phyloP scores from a whole-genome alignment of 352 stramenopile genomes.

The Phytophthora gonapodyides region DNA sequence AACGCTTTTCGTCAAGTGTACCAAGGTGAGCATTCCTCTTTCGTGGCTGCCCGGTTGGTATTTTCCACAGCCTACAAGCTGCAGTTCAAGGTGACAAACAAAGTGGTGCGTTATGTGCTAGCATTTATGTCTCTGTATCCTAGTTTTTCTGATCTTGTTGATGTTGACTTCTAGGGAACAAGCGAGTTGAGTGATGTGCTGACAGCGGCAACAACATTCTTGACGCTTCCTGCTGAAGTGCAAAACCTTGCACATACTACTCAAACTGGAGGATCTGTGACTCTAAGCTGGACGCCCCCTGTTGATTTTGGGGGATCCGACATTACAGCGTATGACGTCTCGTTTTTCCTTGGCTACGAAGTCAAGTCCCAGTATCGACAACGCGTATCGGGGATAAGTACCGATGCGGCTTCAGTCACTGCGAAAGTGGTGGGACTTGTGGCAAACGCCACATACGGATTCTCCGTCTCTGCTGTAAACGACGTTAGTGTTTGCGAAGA shows the following conservation, averaged over 20 bases:
- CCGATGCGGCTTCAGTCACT: conserved; percentile 25
- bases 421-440: conserved; percentile 46
- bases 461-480: conserved; percentile 57
- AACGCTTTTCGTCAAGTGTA: conserved; percentile 54
- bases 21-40: conserved; percentile 20
- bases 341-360: conserved; percentile 46
- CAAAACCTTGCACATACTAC: conserved; percentile 30
- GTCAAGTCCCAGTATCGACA: conserved; percentile 40
- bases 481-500: conserved; percentile 55
- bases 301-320: conserved; percentile 59
- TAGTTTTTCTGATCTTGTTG: conserved; percentile 1
- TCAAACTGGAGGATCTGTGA: conserved; percentile 44
- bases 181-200: conserved; percentile 54
- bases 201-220: conserved; percentile 37
- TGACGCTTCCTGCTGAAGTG: conserved; percentile 50
- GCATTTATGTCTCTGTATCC: neutral
- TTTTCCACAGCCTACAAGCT: conserved; percentile 56
- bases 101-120: conserved; percentile 32
- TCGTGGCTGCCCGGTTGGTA: conserved; percentile 34
- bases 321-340: conserved; percentile 54
- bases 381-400: conserved; percentile 32
- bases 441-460: conserved; percentile 58
- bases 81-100: conserved; percentile 47
- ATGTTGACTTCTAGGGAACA: conserved; percentile 31
- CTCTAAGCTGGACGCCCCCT: conserved; percentile 49